These are phyloP conservation scores for Xylariaceae sp. DNA, from an alignment of 2,329 filamentous ascomycete species.

Conservation along the genomic window DNA sequence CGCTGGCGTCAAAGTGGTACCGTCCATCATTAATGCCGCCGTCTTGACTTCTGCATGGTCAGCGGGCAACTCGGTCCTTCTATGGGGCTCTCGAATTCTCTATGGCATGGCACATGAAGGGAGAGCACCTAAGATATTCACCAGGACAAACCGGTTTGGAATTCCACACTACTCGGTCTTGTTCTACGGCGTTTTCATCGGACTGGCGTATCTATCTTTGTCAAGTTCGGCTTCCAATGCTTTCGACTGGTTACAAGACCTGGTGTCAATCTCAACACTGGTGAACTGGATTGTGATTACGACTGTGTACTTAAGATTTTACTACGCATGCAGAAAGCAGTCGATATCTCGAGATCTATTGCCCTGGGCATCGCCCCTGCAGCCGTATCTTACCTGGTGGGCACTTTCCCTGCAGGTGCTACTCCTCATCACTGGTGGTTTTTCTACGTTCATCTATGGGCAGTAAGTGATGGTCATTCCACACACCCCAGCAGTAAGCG, in stretches of 20 bases:
- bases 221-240: constrained; percentile 56
- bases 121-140: constrained; percentile 60
- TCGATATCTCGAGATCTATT: constrained; percentile 56
- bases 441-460: constrained; percentile 60
- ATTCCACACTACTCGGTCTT: constrained; percentile 63
- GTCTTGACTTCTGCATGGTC: constrained; percentile 76
- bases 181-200: constrained; percentile 55
- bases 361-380: constrained; percentile 59
- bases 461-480: too few species aligned
- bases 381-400: constrained; percentile 64
- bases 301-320: constrained; percentile 63
- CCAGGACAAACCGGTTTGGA: constrained; percentile 57
- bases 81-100: constrained; percentile 67
- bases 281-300: constrained; percentile 69
- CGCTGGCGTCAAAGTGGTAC: constrained; percentile 62
- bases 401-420: constrained; percentile 64
- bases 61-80: constrained; percentile 75
- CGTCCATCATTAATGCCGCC: constrained; percentile 73
- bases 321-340: constrained; percentile 55
- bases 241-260: constrained; percentile 72
- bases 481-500: too few species aligned
- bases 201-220: constrained; percentile 67
- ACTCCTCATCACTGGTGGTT: constrained; percentile 67
- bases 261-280: constrained; percentile 66
- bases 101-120: constrained; percentile 63